Percentiles rank a stretch among this genome's conserved stretches.
Conservation (phyloP, 352 stramenopile species). For the Pythium rhizo-oryzae region DNA sequence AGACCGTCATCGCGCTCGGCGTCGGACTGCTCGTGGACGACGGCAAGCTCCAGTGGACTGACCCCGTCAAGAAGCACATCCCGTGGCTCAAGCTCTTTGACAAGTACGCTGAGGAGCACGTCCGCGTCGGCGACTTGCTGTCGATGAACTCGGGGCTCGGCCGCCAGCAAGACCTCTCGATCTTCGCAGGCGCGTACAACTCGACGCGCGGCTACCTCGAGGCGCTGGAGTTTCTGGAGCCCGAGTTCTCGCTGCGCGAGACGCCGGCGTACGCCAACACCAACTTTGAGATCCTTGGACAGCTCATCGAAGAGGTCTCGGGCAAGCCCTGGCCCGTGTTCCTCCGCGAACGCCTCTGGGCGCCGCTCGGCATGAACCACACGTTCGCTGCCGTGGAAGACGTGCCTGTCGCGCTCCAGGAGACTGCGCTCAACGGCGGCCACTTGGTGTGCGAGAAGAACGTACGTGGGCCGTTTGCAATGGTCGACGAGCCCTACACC, state of each 20-base stretch:
- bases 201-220: constrained; percentile 42
- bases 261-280: constrained; percentile 61
- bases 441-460: constrained; percentile 54
- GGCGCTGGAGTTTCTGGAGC: constrained; percentile 38
- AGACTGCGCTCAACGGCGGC: constrained; percentile 28
- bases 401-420: background rate
- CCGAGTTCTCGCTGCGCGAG: constrained; percentile 45
- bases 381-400: constrained; percentile 42
- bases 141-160: constrained; percentile 70
- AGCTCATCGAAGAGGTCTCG: constrained; percentile 52
- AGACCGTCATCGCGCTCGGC: constrained; percentile 56
- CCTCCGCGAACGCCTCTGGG: constrained; percentile 49
- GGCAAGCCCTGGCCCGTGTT: constrained; percentile 51
- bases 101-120: constrained; percentile 58
- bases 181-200: constrained; percentile 38
- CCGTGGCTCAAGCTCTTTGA: constrained; percentile 56
- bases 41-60: constrained; percentile 50
- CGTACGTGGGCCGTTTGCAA: constrained; percentile 40
- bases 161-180: constrained; percentile 31
- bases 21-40: constrained; percentile 49
- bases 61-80: constrained; percentile 61
- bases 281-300: constrained; percentile 64
- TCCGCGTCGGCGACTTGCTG: constrained; percentile 55
- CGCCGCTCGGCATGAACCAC: constrained; percentile 56
- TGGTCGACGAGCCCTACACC: constrained; percentile 25